Base-by-base conservation (phyloP, 371 early-diverging fungal species). In the Capillidium heterosporum region DNA sequence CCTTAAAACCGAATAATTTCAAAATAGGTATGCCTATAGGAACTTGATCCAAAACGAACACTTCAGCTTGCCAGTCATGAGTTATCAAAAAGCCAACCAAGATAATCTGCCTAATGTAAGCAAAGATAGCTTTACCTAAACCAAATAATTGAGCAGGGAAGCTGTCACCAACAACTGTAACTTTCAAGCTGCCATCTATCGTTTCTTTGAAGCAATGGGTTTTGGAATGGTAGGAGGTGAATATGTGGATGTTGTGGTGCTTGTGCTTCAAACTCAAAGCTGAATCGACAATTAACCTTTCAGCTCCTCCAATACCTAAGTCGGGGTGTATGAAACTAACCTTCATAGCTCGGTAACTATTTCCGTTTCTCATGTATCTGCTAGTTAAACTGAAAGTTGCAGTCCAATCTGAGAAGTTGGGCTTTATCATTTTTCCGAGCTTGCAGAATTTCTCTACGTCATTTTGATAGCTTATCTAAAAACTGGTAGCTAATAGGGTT, bases 241-340 rank as follows among this genome's bases (percentile, higher is more conserved):
- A 92, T 58, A 94, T 72, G 32, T 67, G 62, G 0, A 94, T 85
- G 10, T 71, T 60, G 69, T 95, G 91, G 10, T 93, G 93, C 35
- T 71, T 75, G 26, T 65, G 58, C 65, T 88, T 81, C 48, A 92
- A 71, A 23, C 85, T 87, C 0, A 82, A 69, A 1, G 94, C 95
- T 0, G 91, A 84, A 73, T 96, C 95, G 11, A 95, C 91, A 0
- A 95, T 84, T n/a, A 96, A 72, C 24, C 95, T 74, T 66, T 96
- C 96, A 5, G 96, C 96, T 24, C 96, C 96, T 78, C 85, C 87
- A 46, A 88, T 86, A 59, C 95, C 94, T 19, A 93, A 71, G 63
- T 93, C 87, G 11, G 94, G 94, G 61, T 95, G 93, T 92, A 69
- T 61, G 92, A 89, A 48, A 62, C 26, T 32, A 19, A 53, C 24